Base-by-base conservation (phyloP, 345 rosid genomes). In the Cardamine occulta region DNA sequence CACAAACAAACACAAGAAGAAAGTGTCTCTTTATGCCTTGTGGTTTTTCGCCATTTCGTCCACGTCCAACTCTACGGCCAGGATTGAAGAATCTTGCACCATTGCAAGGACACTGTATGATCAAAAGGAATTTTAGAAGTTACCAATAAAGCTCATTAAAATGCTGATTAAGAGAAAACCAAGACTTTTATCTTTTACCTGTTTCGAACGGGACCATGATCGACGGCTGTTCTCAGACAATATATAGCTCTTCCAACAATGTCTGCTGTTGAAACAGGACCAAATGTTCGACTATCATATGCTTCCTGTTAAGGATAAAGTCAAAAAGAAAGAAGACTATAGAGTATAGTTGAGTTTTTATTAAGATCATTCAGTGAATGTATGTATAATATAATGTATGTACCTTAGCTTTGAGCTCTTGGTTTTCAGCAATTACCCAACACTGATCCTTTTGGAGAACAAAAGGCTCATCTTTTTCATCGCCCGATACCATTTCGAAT, bases 151-250 rank as follows among this genome's bases (percentile, higher is more conserved):
- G 21, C 26, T 15, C 7, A 35, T 56, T 21, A 54, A 40, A 40
- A 47, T 23, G 7, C 35, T 17, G 23, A 42, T 53, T 40, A 61
- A 21, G 51, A 55, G 44, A 68, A 9, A 42, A 32, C 15, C 18
- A 52, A 66, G 6, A 7, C 6, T 59, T 15, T 32, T 29, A 32
- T 34, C 80, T 31, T 78, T 74, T 49, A 62, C 99, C 99, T 95
- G 87, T 95, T 95, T 80, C 78, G 78, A 53, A 95, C 93, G 1
- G 96, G 97, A 71, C 97, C 99, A 54, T 95, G 98, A 75, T 95
- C 99, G 34, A 92, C 89, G 23, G 94, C 96, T 14, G 91, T 87
- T 63, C 87, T 84, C 55, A 92, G 81, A 77, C 94, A 86, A 63
- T 95, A 95, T 72, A 95, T 80, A 54, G 84, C 98, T 73, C 99